Percentiles rank a stretch among this genome's conserved stretches.
Conservation (phyloP, 306 rosid genomes). For the Crotalaria pallida region DNA sequence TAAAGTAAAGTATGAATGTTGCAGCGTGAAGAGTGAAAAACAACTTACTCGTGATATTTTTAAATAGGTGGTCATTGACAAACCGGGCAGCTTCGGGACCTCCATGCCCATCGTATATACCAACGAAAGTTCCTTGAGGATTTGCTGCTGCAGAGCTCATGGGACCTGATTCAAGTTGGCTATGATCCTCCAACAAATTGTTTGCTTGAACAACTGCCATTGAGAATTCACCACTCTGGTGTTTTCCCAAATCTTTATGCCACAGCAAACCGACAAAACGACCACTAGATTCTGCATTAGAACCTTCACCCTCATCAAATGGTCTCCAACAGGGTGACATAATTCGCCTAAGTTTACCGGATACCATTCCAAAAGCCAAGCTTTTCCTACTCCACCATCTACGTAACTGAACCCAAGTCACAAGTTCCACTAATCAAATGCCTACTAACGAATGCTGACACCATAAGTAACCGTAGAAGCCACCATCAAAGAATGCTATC, state of each 20-base stretch:
- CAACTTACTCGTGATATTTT: conserved; percentile 63
- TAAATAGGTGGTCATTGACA: conserved; percentile 58
- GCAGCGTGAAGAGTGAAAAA: conserved; percentile 14
- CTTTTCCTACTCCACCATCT: conserved; percentile 38
- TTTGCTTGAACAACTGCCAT: conserved; percentile 99
- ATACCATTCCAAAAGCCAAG: conserved; percentile 62
- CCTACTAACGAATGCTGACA: conserved; percentile 48
- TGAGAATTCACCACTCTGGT: conserved; percentile 73
- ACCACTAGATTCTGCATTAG: conserved; percentile 60
- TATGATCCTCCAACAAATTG: conserved; percentile 81
- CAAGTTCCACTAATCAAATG: conserved; percentile 53
- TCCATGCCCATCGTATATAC: conserved; percentile 94
- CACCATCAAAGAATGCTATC: conserved; percentile 37
- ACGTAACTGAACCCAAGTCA: conserved; percentile 39
- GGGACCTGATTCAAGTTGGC: conserved; percentile 89
- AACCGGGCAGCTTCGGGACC: conserved; percentile 91
- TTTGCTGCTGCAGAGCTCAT: conserved; percentile 51
- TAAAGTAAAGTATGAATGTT: background rate
- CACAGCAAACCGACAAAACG: conserved; percentile 70
- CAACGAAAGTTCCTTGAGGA: conserved; percentile 79
- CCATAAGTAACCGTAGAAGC: conserved; percentile 41
- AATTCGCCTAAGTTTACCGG: conserved; percentile 59
- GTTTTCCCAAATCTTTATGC: conserved; percentile 79
- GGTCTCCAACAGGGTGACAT: conserved; percentile 80
- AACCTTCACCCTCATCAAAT: conserved; percentile 44